phyloP scores from a whole-genome alignment of 2,329 filamentous ascomycete genomes.

The Sporothrix sp. region DNA sequence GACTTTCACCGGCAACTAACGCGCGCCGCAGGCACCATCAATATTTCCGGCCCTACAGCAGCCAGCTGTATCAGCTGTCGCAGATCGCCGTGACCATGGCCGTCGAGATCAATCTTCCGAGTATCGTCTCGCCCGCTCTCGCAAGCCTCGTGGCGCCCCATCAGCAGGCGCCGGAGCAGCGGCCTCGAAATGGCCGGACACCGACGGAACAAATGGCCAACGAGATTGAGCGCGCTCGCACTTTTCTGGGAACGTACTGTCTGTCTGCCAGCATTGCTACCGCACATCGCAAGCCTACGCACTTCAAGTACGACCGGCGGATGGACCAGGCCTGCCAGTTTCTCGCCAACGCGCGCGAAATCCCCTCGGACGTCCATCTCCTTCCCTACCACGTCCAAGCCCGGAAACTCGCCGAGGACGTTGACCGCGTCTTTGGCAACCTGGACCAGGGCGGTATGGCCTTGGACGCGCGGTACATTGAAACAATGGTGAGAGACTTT shows the following conservation, averaged over 20 bases:
- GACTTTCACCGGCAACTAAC: neutral
- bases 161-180: neutral
- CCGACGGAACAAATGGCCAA: slow-evolving; percentile 8
- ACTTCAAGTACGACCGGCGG: slow-evolving; percentile 15
- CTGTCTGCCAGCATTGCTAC: slow-evolving; percentile 18
- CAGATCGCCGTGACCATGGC: slow-evolving; percentile 19
- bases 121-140: neutral
- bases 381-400: slow-evolving; percentile 16
- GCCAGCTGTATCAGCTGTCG: slow-evolving; percentile 19
- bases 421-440: slow-evolving; percentile 14
- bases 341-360: slow-evolving; percentile 7
- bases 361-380: slow-evolving; percentile 13
- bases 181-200: neutral
- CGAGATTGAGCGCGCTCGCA: slow-evolving; percentile 17
- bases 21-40: slow-evolving; percentile 15
- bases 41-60: slow-evolving; percentile 15
- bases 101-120: slow-evolving; percentile 16
- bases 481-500: slow-evolving; percentile 17
- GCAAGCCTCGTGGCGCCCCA: neutral
- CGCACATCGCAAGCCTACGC: slow-evolving; percentile 17
- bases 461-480: slow-evolving; percentile 17
- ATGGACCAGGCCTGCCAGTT: slow-evolving; percentile 16
- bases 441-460: slow-evolving; percentile 5
- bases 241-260: slow-evolving; percentile 17
- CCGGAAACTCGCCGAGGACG: slow-evolving; percentile 18